phyloP scores from a whole-genome alignment of 2,329 filamentous ascomycete genomes.

The Ascocoryne sarcoides region DNA sequence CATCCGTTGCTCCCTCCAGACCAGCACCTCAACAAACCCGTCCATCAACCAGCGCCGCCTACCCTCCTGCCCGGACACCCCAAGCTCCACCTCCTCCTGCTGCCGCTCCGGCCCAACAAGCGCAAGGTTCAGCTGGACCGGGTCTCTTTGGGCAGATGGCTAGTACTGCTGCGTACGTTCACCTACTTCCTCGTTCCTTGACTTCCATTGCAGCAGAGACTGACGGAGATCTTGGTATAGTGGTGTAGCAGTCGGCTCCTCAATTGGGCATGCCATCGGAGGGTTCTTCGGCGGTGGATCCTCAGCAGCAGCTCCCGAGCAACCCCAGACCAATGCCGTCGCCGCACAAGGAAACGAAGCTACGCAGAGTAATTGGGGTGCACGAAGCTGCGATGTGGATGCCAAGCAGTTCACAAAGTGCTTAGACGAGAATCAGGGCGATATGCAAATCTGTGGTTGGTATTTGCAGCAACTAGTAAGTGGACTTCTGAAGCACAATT shows the following conservation, averaged over 20 bases:
- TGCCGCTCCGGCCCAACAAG: slow-evolving; percentile 31
- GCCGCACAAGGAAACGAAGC: slow-evolving; percentile 44
- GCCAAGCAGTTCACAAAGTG: slow-evolving; percentile 85
- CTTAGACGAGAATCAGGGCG: slow-evolving; percentile 90
- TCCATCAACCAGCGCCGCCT: slow-evolving; percentile 56
- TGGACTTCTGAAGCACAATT: too few relatives aligned
- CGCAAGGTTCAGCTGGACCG: slow-evolving; percentile 50
- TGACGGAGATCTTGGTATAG: slow-evolving; percentile 36
- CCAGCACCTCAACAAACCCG: slow-evolving; percentile 54
- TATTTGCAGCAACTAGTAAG: slow-evolving; percentile 84
- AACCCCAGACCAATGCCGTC: slow-evolving; percentile 35
- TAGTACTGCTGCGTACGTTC: slow-evolving; percentile 86
- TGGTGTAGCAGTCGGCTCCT: slow-evolving; percentile 92
- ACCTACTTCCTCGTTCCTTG: slow-evolving; percentile 34
- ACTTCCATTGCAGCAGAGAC: slow-evolving; percentile 94
- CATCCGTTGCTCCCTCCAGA: slow-evolving; percentile 51
- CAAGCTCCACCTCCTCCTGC: slow-evolving; percentile 41
- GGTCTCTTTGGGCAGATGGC: slow-evolving; percentile 97
- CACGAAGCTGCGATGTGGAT: slow-evolving; percentile 67
- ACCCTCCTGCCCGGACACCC: slow-evolving; percentile 41
- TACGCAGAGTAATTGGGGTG: slow-evolving; percentile 42
- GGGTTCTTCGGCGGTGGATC: slow-evolving; percentile 75
- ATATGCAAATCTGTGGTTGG: slow-evolving; percentile 95
- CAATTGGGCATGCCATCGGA: slow-evolving; percentile 89
- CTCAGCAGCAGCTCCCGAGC: slow-evolving; percentile 45